phyloP scores from a whole-genome alignment of 2,329 filamentous ascomycete species.

The Diaporthe citri region DNA sequence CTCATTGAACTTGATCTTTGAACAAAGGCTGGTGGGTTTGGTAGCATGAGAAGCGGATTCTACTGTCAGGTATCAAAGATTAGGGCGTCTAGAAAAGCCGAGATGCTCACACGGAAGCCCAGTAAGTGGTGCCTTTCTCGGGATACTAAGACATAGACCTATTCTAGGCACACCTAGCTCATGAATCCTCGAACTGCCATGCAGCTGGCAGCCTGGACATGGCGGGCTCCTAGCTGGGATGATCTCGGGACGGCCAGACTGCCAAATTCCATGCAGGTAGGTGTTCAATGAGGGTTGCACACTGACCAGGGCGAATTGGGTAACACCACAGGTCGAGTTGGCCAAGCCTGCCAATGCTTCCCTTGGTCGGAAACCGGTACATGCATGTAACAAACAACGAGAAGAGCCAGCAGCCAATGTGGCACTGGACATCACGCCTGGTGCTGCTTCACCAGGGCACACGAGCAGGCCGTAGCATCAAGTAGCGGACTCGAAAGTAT shows the following conservation, averaged over 20 bases:
- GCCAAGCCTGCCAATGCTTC: slow-evolving; percentile 22
- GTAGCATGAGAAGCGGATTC: not conserved
- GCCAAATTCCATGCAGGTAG: not conserved
- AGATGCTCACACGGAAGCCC: not conserved
- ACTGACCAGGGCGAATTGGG: slow-evolving; percentile 23
- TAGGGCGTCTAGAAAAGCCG: not conserved
- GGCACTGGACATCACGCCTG: not conserved
- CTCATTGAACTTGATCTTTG: not conserved
- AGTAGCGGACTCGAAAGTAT: not conserved
- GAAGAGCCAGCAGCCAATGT: slow-evolving; percentile 11
- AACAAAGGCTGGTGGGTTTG: not conserved
- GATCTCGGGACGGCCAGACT: not conserved
- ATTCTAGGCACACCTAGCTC: not conserved
- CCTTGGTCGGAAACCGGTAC: slow-evolving; percentile 4
- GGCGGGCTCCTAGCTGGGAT: not conserved
- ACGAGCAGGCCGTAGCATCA: not conserved
- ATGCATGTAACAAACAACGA: slow-evolving; percentile 15
- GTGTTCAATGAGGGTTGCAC: slow-evolving; percentile 21
- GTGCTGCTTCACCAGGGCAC: not conserved
- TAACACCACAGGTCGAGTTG: slow-evolving; percentile 26
- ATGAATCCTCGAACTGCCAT: not conserved
- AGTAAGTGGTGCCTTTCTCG: not conserved
- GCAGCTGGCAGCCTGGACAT: not conserved
- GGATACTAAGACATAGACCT: not conserved
- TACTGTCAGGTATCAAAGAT: not conserved